These are phyloP conservation scores for Ulota crispa DNA, from an alignment of 225 moss, liverwort and hornwort species.

Conservation along the genomic window DNA sequence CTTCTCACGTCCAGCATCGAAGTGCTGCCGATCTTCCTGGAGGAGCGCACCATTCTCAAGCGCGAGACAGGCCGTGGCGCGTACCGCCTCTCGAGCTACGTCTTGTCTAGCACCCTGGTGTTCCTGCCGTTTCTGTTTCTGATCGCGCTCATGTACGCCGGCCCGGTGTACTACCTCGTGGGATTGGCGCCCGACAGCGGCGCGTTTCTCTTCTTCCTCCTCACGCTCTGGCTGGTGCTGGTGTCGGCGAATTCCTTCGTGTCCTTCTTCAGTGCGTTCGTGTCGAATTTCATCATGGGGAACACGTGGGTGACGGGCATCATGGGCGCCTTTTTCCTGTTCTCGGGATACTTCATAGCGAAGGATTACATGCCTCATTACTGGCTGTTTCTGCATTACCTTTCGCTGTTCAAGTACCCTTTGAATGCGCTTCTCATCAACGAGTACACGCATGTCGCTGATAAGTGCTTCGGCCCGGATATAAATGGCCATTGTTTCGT, in stretches of 20 bases:
- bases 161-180: slow-evolving; percentile 67
- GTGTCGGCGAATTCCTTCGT: slow-evolving; percentile 80
- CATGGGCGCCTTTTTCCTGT: slow-evolving; percentile 85
- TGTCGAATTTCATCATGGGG: slow-evolving; percentile 76
- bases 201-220: slow-evolving; percentile 65
- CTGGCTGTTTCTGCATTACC: slow-evolving; percentile 75
- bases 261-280: slow-evolving; percentile 70
- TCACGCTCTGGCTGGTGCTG: slow-evolving; percentile 75
- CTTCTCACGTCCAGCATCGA: slow-evolving; percentile 76
- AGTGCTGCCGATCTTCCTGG: slow-evolving; percentile 78
- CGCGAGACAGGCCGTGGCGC: slow-evolving; percentile 75
- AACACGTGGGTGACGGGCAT: slow-evolving; percentile 68
- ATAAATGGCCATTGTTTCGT: slow-evolving; percentile 38
- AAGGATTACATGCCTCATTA: slow-evolving; percentile 73
- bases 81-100: slow-evolving; percentile 77
- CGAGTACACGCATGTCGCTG: slow-evolving; percentile 59
- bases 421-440: slow-evolving; percentile 76
- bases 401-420: slow-evolving; percentile 79
- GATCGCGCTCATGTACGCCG: slow-evolving; percentile 54
- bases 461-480: slow-evolving; percentile 48
- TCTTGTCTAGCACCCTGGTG: slow-evolving; percentile 62
- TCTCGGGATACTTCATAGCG: slow-evolving; percentile 83
- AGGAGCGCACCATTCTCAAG: slow-evolving; percentile 72
- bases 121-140: slow-evolving; percentile 74
- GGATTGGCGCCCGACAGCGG: slow-evolving; percentile 34